Conservation (phyloP, 2,329 filamentous ascomycete species). For the Microcyclospora pomicola region DNA sequence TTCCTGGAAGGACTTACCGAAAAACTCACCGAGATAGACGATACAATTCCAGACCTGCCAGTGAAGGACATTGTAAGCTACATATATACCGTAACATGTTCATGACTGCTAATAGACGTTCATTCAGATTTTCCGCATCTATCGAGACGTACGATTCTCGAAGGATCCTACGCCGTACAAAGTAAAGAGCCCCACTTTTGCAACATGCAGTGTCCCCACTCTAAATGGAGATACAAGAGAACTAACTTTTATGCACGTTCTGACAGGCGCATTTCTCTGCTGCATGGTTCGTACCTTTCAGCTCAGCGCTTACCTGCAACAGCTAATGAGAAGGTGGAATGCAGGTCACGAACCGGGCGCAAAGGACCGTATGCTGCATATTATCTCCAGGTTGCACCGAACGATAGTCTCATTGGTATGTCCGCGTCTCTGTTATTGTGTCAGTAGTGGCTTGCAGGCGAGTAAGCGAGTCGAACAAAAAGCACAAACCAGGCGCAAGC, state of each 20-base stretch:
- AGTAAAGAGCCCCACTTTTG: not conserved
- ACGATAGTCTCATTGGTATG: constrained; percentile 55
- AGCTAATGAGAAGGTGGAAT: constrained; percentile 2
- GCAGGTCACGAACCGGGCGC: constrained; percentile 60
- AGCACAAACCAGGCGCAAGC: no score
- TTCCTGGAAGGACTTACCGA: constrained; percentile 62
- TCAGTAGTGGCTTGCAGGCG: no score
- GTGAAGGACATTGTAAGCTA: constrained; percentile 60
- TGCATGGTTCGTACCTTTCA: constrained; percentile 46
- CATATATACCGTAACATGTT: not conserved
- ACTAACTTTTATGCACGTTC: not conserved
- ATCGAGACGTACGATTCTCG: constrained; percentile 73
- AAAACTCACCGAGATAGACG: constrained; percentile 57
- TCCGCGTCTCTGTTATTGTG: no score
- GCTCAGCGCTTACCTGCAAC: not conserved
- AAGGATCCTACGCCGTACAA: constrained; percentile 60
- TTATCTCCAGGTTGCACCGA: constrained; percentile 69
- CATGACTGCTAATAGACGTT: not conserved
- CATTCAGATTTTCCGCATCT: constrained; percentile 61
- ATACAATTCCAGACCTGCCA: constrained; percentile 74
- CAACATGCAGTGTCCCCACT: not conserved
- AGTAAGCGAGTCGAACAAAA: no score
- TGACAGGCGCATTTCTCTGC: constrained; percentile 66
- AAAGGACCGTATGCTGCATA: constrained; percentile 83
- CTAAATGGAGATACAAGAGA: not conserved